phyloP scores from a whole-genome alignment of 108 stramenopile species.

The Discostella pseudostelligera region DNA sequence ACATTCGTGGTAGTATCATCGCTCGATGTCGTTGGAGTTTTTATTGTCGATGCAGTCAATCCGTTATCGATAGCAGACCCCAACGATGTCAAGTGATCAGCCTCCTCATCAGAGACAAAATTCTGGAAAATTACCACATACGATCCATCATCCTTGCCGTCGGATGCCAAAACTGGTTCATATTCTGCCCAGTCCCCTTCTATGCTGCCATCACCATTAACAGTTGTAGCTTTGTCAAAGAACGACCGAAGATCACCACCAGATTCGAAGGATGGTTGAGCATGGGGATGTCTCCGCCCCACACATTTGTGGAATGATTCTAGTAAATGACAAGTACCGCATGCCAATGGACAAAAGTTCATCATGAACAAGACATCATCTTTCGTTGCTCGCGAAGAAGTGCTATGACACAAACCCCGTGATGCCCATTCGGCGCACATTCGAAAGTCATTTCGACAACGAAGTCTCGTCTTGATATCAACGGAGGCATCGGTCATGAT shows the following conservation, averaged over 20 bases:
- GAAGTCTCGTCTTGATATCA: slow-evolving; percentile 19
- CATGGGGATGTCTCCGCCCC: slow-evolving; percentile 25
- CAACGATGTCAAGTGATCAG: slow-evolving; percentile 19
- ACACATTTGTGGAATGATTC: slow-evolving; percentile 34
- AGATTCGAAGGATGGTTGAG: slow-evolving; percentile 15
- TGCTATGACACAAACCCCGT: slow-evolving; percentile 19
- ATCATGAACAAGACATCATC: slow-evolving; percentile 42
- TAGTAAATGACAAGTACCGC: slow-evolving; percentile 36
- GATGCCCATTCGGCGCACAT: slow-evolving; percentile 46
- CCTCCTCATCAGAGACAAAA: slow-evolving; percentile 34
- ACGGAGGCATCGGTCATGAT: slow-evolving; percentile 19
- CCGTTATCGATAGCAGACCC: slow-evolving; percentile 8
- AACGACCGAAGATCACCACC: slow-evolving; percentile 10
- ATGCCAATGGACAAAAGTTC: slow-evolving; percentile 51
- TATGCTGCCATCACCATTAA: neutral
- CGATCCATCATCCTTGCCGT: slow-evolving; percentile 28
- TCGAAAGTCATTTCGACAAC: slow-evolving; percentile 30
- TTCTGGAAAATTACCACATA: slow-evolving; percentile 36
- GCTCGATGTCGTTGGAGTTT: neutral
- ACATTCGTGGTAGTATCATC: neutral
- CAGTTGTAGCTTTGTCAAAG: slow-evolving; percentile 8
- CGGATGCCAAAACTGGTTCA: slow-evolving; percentile 17
- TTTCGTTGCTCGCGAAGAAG: slow-evolving; percentile 1
- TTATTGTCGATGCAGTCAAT: slow-evolving; percentile 1
- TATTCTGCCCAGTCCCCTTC: slow-evolving; percentile 3